These are phyloP conservation scores for Podosphaera fusca DNA, from an alignment of 2,329 filamentous ascomycete genomes.

Conservation along the genomic window DNA sequence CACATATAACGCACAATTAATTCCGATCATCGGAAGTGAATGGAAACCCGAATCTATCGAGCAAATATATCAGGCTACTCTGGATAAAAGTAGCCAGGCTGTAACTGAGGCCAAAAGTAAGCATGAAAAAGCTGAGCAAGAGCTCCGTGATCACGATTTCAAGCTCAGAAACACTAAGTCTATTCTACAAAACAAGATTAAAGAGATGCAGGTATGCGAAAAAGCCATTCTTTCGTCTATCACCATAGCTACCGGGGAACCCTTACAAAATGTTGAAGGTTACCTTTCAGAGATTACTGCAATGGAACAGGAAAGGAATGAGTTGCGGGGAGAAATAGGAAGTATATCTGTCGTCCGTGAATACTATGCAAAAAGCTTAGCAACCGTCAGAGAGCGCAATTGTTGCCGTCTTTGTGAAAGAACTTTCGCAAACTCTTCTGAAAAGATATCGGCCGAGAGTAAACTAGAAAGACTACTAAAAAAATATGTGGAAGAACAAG, in stretches of 20 bases:
- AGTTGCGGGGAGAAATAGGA: slow-evolving; percentile 37
- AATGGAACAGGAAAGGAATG: slow-evolving; percentile 27
- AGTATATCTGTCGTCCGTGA: slow-evolving; percentile 45
- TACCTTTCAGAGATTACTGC: slow-evolving; percentile 27
- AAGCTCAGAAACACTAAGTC: slow-evolving; percentile 42
- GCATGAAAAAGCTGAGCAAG: slow-evolving; percentile 46
- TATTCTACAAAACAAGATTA: slow-evolving; percentile 37
- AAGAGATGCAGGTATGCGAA: slow-evolving; percentile 38
- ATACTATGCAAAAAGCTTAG: slow-evolving; percentile 48
- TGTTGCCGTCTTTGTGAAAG: slow-evolving; percentile 58
- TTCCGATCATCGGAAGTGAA: slow-evolving; percentile 33
- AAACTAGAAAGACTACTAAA: slow-evolving; percentile 42
- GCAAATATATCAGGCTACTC: slow-evolving; percentile 37
- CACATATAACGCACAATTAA: slow-evolving; percentile 51
- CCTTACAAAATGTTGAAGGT: slow-evolving; percentile 25
- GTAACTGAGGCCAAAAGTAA: slow-evolving; percentile 43
- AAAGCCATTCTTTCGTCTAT: slow-evolving; percentile 29
- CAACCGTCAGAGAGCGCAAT: slow-evolving; percentile 41
- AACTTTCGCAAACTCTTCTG: slow-evolving; percentile 35
- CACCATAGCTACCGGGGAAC: slow-evolving; percentile 19
- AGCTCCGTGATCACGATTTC: slow-evolving; percentile 56
- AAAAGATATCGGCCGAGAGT: slow-evolving; percentile 38
- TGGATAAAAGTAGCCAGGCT: slow-evolving; percentile 32
- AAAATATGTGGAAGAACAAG: slow-evolving; percentile 36
- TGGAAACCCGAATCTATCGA: slow-evolving; percentile 56